phyloP scores from a whole-genome alignment of 2,329 filamentous ascomycete genomes.

The Cytospora paraplurivora region DNA sequence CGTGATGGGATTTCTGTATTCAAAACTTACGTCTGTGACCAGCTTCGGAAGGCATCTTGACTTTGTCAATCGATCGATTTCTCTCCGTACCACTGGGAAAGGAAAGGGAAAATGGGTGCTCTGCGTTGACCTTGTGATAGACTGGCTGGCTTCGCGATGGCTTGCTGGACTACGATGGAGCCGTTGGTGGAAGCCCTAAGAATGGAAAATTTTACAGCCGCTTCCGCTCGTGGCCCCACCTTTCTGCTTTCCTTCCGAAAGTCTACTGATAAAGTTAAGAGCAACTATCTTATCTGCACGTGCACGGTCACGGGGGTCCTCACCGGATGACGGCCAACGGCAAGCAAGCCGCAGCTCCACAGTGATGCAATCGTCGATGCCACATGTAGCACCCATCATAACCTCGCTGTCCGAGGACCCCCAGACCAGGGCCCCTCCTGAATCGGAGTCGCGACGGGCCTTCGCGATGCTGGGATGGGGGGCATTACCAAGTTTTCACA shows the following conservation, averaged over 20 bases:
- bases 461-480: slow-evolving; percentile 7
- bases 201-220: slow-evolving; percentile 24
- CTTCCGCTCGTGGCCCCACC: slow-evolving; percentile 18
- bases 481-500: slow-evolving; percentile 14
- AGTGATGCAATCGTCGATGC: slow-evolving; percentile 26
- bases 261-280: not conserved
- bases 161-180: slow-evolving; percentile 18
- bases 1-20: not conserved
- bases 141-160: slow-evolving; percentile 26
- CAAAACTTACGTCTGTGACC: slow-evolving; percentile 81
- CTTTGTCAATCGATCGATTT: slow-evolving; percentile 33
- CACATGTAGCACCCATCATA: not conserved
- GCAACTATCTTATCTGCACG: slow-evolving; percentile 15
- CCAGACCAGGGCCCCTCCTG: slow-evolving; percentile 15
- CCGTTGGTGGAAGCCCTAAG: slow-evolving; percentile 14
- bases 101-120: slow-evolving; percentile 44
- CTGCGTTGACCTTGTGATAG: slow-evolving; percentile 39
- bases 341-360: slow-evolving; percentile 18
- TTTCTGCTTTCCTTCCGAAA: not conserved
- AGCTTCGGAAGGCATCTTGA: slow-evolving; percentile 86
- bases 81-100: slow-evolving; percentile 37
- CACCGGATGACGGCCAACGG: slow-evolving; percentile 6
- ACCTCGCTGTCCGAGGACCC: slow-evolving; percentile 27
- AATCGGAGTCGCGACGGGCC: slow-evolving; percentile 25
- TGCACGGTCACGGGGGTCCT: slow-evolving; percentile 6